phyloP scores from a whole-genome alignment of 345 rosid genomes.

The Rhodomyrtus tomentosa region DNA sequence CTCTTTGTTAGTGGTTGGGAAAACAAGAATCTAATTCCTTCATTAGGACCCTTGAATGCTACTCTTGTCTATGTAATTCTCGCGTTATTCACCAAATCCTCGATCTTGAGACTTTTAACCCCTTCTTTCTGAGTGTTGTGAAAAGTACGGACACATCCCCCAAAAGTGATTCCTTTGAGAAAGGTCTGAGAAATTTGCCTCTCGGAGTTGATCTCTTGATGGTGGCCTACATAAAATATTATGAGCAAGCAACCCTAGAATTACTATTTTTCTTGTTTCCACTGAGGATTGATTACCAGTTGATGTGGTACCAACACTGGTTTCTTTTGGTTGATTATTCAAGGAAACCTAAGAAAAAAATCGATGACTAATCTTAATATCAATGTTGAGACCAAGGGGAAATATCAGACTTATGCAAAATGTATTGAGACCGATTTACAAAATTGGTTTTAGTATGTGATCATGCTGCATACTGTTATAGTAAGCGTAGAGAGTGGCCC shows the following conservation, averaged over 20 bases:
- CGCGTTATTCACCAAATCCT: not conserved
- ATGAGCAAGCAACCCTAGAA: not conserved
- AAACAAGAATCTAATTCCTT: constrained; percentile 20
- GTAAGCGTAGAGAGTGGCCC: not conserved
- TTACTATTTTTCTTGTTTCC: too few relatives aligned
- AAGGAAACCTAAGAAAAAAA: not conserved
- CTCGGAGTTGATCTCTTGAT: not conserved
- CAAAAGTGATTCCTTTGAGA: not conserved
- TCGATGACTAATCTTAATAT: not conserved
- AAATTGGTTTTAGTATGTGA: not conserved
- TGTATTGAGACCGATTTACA: not conserved
- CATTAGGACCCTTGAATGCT: not conserved
- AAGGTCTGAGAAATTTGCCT: not conserved
- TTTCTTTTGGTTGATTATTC: too few relatives aligned
- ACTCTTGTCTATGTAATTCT: not conserved
- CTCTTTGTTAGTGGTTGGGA: not conserved
- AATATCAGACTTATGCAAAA: not conserved
- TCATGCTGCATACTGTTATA: not conserved
- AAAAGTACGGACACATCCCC: not conserved
- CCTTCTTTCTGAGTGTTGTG: not conserved
- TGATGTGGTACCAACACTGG: too few relatives aligned
- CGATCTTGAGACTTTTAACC: not conserved
- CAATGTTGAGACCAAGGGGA: not conserved
- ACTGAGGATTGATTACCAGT: too few relatives aligned
- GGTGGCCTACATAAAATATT: not conserved